Percentiles rank a stretch among this genome's conserved stretches.
Evolutionary conservation across 1,139 yeast species (phyloP).

Genomic region (Candida gigantensis): DNA sequence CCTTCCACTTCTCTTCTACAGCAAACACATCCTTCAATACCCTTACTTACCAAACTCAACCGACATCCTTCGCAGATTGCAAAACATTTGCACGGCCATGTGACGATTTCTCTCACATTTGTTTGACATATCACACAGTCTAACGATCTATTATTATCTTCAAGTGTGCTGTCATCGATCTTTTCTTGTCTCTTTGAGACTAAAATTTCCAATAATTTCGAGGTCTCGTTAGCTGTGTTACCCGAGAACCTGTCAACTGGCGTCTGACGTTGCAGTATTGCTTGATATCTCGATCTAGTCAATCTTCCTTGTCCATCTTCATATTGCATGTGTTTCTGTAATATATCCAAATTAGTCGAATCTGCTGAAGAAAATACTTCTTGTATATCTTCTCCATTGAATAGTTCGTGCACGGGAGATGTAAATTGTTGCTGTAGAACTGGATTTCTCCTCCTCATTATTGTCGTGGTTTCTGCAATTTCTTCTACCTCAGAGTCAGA

Average conservation of each 20-base stretch:
- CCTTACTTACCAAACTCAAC: conserved; percentile 69
- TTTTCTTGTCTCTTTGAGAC: conserved; percentile 16
- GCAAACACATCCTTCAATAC: conserved; percentile 81
- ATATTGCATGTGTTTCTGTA: conserved; percentile 37
- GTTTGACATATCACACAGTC: conserved; percentile 83
- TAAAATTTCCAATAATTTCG: conserved; percentile 20
- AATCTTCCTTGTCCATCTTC: conserved; percentile 22
- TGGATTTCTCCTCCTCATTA: not conserved
- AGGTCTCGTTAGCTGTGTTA: conserved; percentile 17
- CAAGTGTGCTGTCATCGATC: conserved; percentile 12
- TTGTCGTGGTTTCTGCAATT: not conserved
- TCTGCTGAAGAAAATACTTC: conserved; percentile 28
- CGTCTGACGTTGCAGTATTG: no score
- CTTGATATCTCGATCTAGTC: conserved; percentile 45
- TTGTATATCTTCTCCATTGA: conserved; percentile 31
- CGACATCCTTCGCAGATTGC: conserved; percentile 87
- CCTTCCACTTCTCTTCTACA: conserved; percentile 75
- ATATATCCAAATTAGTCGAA: conserved; percentile 21
- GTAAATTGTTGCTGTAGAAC: not conserved
- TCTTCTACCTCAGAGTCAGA: conserved; percentile 19
- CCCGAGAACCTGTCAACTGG: no score
- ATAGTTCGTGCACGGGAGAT: conserved; percentile 27
- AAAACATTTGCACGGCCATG: conserved; percentile 94
- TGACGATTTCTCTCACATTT: conserved; percentile 69
- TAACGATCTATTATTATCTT: conserved; percentile 22